Base-by-base conservation (phyloP, 441 rosid species). In the Populus tomentosa region DNA sequence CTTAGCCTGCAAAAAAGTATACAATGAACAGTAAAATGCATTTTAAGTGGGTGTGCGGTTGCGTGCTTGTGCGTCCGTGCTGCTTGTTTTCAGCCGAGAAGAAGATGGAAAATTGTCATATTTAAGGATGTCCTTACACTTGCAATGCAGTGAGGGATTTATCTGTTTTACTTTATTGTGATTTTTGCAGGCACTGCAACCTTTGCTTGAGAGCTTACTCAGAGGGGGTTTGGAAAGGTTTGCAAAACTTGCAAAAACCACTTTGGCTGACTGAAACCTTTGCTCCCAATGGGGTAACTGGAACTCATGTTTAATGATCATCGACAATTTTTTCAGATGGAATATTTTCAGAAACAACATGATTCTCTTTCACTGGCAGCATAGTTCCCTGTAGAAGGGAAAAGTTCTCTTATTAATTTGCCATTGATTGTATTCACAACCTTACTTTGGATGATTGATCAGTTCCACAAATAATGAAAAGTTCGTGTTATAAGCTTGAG, bases 171-270 rank as follows among this genome's bases (percentile, higher is more conserved):
- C 23, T 53, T 4, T 5, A 61, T 23, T 69, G 46, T 36, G 20
- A 28, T 64, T 77, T 64, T 61, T 79, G 70, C 88, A 95, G 98
- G 92, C 93, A 50, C 89, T 95, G 86, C 85, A 91, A 82, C 97
- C 97, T 70, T 83, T 91, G 71, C 92, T 93, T 67, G 90, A 90
- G 90, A 86, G 86, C 79, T 80, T 93, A 74, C 91, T 95, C 69
- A 67, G 63, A 36, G 70, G 86, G 14, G 94, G 97, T 70, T 78
- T 93, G 86, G 94, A 90, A 30, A 88, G 85, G 64, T 95, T 95
- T 84, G 91, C 90, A 77, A 82, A 72, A 76, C 72, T 85, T 67
- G 94, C 89, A 28, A 90, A 87, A 85, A 84, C 76, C 80, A 75
- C 82, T 79, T 73, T 69, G 35, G 69, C 84, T 67, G 72, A 50